These are phyloP conservation scores for Tylopilus balloui DNA, from an alignment of 768 basidiomycete species.

Conservation along the genomic window DNA sequence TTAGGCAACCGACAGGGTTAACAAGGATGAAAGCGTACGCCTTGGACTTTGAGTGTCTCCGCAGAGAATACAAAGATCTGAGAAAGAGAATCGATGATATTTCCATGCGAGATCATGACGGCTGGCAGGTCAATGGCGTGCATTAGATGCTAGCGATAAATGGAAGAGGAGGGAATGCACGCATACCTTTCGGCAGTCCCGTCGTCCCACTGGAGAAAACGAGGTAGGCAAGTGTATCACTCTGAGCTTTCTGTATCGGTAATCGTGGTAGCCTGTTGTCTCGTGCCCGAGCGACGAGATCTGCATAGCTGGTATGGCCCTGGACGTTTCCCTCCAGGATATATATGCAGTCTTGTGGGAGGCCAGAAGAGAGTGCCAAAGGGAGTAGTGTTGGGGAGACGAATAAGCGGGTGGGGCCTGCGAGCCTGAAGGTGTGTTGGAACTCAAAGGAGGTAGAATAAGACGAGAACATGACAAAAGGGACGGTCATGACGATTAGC, in stretches of 20 bases:
- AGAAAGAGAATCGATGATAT: conserved; percentile 43
- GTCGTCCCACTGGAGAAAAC: conserved; percentile 77
- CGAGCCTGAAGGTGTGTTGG: conserved; percentile 44
- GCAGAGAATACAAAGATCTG: conserved; percentile 35
- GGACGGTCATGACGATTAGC: conserved; percentile 44
- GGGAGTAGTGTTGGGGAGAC: conserved; percentile 44
- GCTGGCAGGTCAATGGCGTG: conserved; percentile 34
- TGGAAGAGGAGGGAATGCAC: too few relatives aligned
- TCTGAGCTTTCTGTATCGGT: conserved; percentile 41
- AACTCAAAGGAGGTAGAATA: conserved; percentile 57
- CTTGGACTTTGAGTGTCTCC: conserved; percentile 33
- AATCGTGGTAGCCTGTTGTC: conserved; percentile 37
- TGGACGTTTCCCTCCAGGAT: conserved; percentile 41
- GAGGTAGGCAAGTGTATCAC: conserved; percentile 61
- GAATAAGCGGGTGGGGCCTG: conserved; percentile 50
- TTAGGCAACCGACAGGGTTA: background rate
- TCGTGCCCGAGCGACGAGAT: conserved; percentile 40
- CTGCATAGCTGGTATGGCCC: conserved; percentile 41
- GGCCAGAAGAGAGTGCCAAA: conserved; percentile 35
- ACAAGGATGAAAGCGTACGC: conserved; percentile 30
- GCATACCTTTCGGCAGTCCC: conserved; percentile 66
- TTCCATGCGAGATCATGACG: conserved; percentile 72
- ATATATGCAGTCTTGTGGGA: conserved; percentile 42
- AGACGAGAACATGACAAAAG: conserved; percentile 50
- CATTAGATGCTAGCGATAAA: background rate